Evolutionary conservation across 2,329 filamentous ascomycete genomes (phyloP).

Genomic region (Talaromyces marneffei): DNA sequence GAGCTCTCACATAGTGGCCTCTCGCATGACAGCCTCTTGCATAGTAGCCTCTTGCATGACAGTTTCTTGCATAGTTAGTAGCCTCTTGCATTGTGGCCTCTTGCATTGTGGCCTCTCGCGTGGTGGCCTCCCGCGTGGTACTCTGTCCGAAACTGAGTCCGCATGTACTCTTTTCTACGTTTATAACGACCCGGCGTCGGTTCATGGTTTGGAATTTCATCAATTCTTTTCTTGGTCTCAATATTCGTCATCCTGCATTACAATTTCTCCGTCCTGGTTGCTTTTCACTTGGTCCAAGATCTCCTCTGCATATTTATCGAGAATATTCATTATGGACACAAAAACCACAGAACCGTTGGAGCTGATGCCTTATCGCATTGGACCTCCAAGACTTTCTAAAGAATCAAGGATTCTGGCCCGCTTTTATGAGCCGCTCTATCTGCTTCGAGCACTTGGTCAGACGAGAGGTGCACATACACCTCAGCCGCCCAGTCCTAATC

Average conservation of each 20-base stretch:
- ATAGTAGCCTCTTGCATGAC: no score
- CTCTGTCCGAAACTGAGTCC: no score
- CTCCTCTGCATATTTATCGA: neutral
- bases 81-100: no score
- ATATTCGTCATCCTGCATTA: neutral
- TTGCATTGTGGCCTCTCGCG: no score
- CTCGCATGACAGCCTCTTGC: no score
- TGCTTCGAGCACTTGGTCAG: slow-evolving; percentile 23
- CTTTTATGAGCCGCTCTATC: slow-evolving; percentile 1
- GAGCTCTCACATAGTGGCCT: neutral
- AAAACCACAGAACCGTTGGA: neutral
- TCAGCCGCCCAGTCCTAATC: neutral
- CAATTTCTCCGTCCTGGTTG: neutral
- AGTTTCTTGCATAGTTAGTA: no score
- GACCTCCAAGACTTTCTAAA: neutral
- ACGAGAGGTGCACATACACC: slow-evolving; percentile 27
- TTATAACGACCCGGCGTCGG: neutral
- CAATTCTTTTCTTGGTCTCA: neutral
- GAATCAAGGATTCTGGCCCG: neutral
- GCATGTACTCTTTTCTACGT: neutral
- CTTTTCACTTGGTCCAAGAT: neutral
- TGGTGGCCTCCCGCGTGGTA: no score
- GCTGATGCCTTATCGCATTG: neutral
- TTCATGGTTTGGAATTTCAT: neutral
- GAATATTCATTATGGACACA: neutral